A percentile compares a stretch with the other conserved stretches of the same genome.
Evolutionary conservation across 768 basidiomycete genomes (phyloP).

Genomic region (Lactarius sanguifluus): DNA sequence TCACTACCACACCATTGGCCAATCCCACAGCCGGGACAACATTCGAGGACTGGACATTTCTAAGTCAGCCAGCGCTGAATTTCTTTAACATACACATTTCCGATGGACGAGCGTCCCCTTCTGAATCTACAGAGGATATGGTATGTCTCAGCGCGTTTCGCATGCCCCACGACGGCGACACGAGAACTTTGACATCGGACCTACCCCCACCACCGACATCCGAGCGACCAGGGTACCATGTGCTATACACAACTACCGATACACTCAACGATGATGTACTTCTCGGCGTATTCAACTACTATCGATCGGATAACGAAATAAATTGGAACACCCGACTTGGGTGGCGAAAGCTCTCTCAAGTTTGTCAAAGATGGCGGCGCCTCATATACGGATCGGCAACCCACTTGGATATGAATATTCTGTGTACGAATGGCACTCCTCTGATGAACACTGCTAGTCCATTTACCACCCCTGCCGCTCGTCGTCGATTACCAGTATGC

Average conservation of each 20-base stretch:
- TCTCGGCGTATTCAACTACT: not conserved
- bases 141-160: not conserved
- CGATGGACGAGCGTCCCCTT: too few relatives aligned
- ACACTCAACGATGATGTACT: not conserved
- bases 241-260: not conserved
- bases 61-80: not conserved
- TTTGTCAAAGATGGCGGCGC: not conserved
- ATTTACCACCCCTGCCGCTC: constrained; percentile 6
- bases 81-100: not conserved
- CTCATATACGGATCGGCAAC: not conserved
- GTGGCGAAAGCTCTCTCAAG: not conserved
- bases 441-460: not conserved
- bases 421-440: not conserved
- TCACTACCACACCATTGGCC: not conserved
- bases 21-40: not conserved
- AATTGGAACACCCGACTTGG: not conserved
- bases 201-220: not conserved
- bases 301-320: not conserved
- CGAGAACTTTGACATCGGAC: not conserved
- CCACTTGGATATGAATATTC: not conserved
- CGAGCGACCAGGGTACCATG: not conserved
- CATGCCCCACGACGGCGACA: not conserved
- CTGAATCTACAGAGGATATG: not conserved
- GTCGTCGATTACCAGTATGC: not conserved
- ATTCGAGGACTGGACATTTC: not conserved